Percentiles rank a stretch among this genome's conserved stretches.
phyloP scores from a whole-genome alignment of 1,284 basidiomycete genomes.

The Kwoniella shivajii region DNA sequence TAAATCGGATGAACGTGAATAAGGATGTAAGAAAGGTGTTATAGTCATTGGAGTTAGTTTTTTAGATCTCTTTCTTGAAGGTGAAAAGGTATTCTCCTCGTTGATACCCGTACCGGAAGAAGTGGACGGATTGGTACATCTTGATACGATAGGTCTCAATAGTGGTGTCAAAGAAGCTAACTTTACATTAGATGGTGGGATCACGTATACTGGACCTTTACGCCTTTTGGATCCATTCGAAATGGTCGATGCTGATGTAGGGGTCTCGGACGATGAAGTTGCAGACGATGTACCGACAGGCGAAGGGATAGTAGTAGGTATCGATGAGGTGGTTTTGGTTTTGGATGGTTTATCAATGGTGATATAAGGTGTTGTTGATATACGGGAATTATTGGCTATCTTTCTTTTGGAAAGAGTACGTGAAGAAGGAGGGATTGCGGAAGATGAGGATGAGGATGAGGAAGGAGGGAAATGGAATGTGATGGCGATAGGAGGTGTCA shows the following conservation, averaged over 20 bases:
- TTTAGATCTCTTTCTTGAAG: slow-evolving; percentile 12
- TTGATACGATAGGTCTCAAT: slow-evolving; percentile 33
- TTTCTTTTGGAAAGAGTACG: slow-evolving; percentile 1
- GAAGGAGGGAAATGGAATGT: slow-evolving; percentile 22
- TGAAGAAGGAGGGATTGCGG: slow-evolving; percentile 5
- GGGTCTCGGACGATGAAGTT: background rate
- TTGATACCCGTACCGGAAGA: slow-evolving; percentile 4
- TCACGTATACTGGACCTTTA: slow-evolving; percentile 13
- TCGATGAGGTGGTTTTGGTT: background rate
- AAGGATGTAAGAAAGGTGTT: slow-evolving; percentile 29
- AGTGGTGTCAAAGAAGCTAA: slow-evolving; percentile 29
- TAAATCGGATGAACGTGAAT: slow-evolving; percentile 35
- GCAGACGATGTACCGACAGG: slow-evolving; percentile 2
- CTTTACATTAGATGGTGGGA: slow-evolving; percentile 15
- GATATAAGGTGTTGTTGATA: background rate
- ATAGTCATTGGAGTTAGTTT: slow-evolving; percentile 3
- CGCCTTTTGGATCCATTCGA: slow-evolving; percentile 13
- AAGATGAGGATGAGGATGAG: slow-evolving; percentile 4
- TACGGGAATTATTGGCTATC: slow-evolving; percentile 8
- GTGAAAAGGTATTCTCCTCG: slow-evolving; percentile 15
- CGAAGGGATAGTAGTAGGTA: background rate
- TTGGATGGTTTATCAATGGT: slow-evolving; percentile 6
- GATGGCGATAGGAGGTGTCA: slow-evolving; percentile 30
- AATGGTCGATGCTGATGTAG: slow-evolving; percentile 17
- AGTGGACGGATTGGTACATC: slow-evolving; percentile 27